A percentile compares a stretch with the other conserved stretches of the same genome.
Conservation (phyloP, 2,329 filamentous ascomycete species). For the Colletotrichum limetticola region DNA sequence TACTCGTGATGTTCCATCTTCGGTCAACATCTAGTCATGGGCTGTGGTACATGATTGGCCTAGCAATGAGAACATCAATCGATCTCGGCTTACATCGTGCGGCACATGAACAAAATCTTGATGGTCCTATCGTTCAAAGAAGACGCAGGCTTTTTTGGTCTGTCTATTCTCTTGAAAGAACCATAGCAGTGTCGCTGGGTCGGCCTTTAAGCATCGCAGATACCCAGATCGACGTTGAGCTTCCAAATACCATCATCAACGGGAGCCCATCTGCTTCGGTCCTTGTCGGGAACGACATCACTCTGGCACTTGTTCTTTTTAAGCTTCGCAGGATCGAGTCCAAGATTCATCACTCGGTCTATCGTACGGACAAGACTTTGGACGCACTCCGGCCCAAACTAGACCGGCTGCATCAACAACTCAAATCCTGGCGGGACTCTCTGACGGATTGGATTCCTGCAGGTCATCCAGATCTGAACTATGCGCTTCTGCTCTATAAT, state of each 20-base stretch:
- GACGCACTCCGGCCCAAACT: conserved; percentile 57
- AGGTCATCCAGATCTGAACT: conserved; percentile 58
- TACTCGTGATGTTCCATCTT: conserved; percentile 62
- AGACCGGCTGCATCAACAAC: conserved; percentile 53
- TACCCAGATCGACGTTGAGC: conserved; percentile 59
- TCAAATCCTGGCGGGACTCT: conserved; percentile 65
- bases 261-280: conserved; percentile 42
- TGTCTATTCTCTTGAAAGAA: conserved; percentile 60
- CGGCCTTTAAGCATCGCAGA: conserved; percentile 62
- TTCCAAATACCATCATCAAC: conserved; percentile 50
- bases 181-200: conserved; percentile 61
- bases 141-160: conserved; percentile 62
- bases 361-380: conserved; percentile 58
- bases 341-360: conserved; percentile 62
- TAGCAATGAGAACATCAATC: conserved; percentile 63
- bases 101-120: conserved; percentile 48
- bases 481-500: conserved; percentile 61
- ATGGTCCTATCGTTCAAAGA: conserved; percentile 4
- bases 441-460: conserved; percentile 63
- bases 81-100: conserved; percentile 62
- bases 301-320: conserved; percentile 54
- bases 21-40: conserved; percentile 60
- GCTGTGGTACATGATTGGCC: conserved; percentile 65
- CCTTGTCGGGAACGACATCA: conserved; percentile 47
- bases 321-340: conserved; percentile 59